Conservation (phyloP, 2,329 filamentous ascomycete species). For the Chrysoporthe cubensis region DNA sequence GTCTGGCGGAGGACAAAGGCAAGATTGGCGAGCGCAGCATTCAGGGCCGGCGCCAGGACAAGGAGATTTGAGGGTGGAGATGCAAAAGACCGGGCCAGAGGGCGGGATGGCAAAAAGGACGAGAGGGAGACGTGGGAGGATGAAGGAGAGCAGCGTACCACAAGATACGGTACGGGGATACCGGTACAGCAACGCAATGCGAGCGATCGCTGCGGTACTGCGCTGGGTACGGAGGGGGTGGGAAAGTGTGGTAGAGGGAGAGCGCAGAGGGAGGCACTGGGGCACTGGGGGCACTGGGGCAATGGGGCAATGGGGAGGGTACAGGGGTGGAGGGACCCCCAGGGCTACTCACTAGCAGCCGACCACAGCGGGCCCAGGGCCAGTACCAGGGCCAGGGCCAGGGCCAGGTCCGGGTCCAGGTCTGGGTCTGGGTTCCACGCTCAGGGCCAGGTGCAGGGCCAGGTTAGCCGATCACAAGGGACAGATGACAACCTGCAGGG, state of each 20-base stretch:
- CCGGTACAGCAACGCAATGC: neutral
- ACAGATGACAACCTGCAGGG: conserved; percentile 5
- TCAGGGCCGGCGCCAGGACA: conserved; percentile 7
- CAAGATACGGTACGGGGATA: neutral
- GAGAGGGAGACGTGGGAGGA: neutral
- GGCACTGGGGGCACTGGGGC: too few relatives aligned
- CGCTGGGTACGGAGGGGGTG: neutral
- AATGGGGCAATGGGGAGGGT: neutral
- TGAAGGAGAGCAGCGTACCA: neutral
- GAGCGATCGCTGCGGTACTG: neutral
- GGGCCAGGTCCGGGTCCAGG: neutral
- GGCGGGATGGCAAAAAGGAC: neutral
- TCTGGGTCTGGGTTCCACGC: neutral
- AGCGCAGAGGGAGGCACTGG: too few relatives aligned
- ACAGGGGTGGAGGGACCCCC: neutral
- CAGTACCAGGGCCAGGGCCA: too few relatives aligned
- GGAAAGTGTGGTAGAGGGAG: neutral
- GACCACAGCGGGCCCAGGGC: neutral
- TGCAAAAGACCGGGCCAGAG: conserved; percentile 8
- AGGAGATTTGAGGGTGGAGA: conserved; percentile 15
- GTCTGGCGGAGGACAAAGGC: conserved; percentile 3
- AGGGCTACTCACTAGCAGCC: neutral
- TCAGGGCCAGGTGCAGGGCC: neutral
- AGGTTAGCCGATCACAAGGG: neutral
- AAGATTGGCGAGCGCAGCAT: neutral